Conservation (phyloP, 192 early-diverging fungal species). For the Coemansia sp. region DNA sequence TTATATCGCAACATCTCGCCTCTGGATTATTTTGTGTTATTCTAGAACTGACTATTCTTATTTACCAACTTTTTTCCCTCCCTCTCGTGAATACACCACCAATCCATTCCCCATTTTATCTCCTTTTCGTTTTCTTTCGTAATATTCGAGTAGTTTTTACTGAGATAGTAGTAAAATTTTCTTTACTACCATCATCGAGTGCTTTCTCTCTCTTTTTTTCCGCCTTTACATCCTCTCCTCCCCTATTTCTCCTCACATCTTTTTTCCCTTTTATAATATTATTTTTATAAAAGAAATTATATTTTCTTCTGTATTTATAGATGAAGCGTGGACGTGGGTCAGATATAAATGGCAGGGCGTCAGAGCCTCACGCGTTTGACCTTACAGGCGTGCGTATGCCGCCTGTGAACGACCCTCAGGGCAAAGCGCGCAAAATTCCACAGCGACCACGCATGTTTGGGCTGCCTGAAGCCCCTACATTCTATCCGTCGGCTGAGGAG, state of each 20-base stretch:
- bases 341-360: constrained; percentile 13
- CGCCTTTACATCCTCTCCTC: no score
- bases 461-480: constrained; percentile 71
- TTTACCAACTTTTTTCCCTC: neutral
- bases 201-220: neutral
- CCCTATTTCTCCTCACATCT: no score
- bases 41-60: neutral
- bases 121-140: neutral
- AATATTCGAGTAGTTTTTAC: neutral
- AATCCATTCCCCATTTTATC: neutral
- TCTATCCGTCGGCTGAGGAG: constrained; percentile 78
- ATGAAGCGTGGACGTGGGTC: constrained; percentile 50
- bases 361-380: constrained; percentile 27
- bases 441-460: constrained; percentile 65
- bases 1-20: constrained; percentile 6
- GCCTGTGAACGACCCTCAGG: constrained; percentile 32
- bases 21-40: neutral
- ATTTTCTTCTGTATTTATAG: constrained; percentile 1
- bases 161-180: neutral
- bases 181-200: constrained; percentile 1
- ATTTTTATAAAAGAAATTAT: neutral
- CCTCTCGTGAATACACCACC: neutral
- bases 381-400: constrained; percentile 29
- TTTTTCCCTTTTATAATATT: neutral
- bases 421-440: constrained; percentile 19